These are phyloP conservation scores for Lagerstroemia speciosa DNA, from an alignment of 345 rosid genomes.

Conservation along the genomic window DNA sequence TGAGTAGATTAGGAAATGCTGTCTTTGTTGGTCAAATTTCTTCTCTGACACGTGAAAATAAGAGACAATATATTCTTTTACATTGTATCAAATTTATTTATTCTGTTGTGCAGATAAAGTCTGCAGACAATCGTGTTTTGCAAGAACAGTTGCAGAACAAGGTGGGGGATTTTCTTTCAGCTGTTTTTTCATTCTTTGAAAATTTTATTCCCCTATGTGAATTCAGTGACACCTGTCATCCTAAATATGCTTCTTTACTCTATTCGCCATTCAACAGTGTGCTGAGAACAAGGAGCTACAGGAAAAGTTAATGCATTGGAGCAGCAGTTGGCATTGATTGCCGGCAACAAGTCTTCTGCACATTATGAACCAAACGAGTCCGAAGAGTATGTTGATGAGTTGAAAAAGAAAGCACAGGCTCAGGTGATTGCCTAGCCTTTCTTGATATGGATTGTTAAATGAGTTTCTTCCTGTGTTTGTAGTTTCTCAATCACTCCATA, in stretches of 20 bases:
- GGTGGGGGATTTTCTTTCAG: conserved; percentile 28
- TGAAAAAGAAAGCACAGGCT: conserved; percentile 66
- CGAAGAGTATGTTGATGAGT: conserved; percentile 50
- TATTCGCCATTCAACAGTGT: conserved; percentile 35
- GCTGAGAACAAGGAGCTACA: conserved; percentile 72
- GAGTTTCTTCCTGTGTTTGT: not conserved
- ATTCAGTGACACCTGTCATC: not conserved
- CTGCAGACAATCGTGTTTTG: conserved; percentile 95
- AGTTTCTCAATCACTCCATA: not conserved
- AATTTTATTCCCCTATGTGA: not conserved
- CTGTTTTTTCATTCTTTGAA: not conserved
- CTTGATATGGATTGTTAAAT: not conserved
- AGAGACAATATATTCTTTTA: not conserved
- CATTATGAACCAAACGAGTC: conserved; percentile 31
- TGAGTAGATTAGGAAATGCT: conserved; percentile 15
- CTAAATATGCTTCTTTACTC: not conserved
- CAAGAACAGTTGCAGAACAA: conserved; percentile 93
- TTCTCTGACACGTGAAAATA: conserved; percentile 1
- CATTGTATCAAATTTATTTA: not conserved
- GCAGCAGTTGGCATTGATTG: conserved; percentile 50
- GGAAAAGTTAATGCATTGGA: conserved; percentile 61
- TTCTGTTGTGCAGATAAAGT: conserved; percentile 58
- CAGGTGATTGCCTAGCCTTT: conserved; percentile 45
- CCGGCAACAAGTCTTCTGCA: conserved; percentile 33
- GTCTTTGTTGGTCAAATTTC: not conserved